Conservation (phyloP, 2,329 filamentous ascomycete species). For the Aspergillus awamori region DNA sequence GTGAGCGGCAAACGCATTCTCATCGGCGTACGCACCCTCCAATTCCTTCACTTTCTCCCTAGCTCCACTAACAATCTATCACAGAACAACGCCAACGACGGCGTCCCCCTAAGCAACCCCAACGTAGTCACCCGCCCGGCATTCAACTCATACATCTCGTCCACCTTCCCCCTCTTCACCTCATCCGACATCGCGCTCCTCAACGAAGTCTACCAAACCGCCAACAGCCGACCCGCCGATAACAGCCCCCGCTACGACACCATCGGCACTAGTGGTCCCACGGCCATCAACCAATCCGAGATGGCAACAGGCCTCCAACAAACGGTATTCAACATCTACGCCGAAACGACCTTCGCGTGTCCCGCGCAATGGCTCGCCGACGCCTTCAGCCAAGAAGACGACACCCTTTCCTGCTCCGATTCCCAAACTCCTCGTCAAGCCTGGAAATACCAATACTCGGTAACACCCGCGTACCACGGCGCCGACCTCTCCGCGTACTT, state of each 20-base stretch:
- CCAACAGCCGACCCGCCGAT: constrained; percentile 28
- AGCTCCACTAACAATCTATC: neutral
- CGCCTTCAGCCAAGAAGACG: constrained; percentile 42
- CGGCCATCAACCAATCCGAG: constrained; percentile 54
- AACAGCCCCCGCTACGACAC: constrained; percentile 41
- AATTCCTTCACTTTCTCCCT: neutral
- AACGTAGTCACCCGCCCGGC: constrained; percentile 47
- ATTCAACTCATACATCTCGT: constrained; percentile 45
- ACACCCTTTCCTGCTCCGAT: too few relatives aligned
- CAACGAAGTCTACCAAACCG: constrained; percentile 39
- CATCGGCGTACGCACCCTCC: constrained; percentile 23
- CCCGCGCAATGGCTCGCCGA: constrained; percentile 60
- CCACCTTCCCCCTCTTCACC: constrained; percentile 43
- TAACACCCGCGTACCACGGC: constrained; percentile 68
- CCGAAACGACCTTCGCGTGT: constrained; percentile 60
- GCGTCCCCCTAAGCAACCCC: constrained; percentile 48
- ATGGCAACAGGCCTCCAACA: constrained; percentile 58
- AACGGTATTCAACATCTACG: constrained; percentile 55
- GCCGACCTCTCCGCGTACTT: constrained; percentile 60
- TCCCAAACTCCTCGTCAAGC: constrained; percentile 29
- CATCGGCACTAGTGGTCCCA: constrained; percentile 43
- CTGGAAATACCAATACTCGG: constrained; percentile 61
- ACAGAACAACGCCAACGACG: constrained; percentile 57
- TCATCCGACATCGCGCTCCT: constrained; percentile 33
- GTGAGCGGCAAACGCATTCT: constrained; percentile 46